Base-by-base conservation (phyloP, 2,329 filamentous ascomycete genomes). In the Penicillium crustosum region DNA sequence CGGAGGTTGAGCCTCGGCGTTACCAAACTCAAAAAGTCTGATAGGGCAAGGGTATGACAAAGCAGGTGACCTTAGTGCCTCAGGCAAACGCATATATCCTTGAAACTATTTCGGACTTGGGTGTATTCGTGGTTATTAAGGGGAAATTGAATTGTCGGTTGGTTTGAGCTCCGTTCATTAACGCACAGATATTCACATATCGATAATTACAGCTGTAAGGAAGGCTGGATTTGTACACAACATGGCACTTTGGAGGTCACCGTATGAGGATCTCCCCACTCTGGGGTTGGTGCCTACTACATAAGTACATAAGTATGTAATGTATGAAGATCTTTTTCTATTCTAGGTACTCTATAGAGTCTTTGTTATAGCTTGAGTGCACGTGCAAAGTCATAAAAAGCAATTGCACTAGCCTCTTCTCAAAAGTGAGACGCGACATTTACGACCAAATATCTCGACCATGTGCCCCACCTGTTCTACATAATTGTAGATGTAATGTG, bases 1-100 rank as follows among this genome's bases (percentile, higher is more conserved):
- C 62, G 62, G 61, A 64, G 61, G 58, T 62, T 62, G 50, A 62
- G 54, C 62, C 55, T 61, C 61, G 55, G 60, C 55, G 49, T 51
- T 49, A 42, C 17, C 49, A 42, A 43, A 23, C 49, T 53, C 49
- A 57, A 61, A 59, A 53, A 39, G 59, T 53, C 47, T 41, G 42
- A 52, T 60, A 63, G 61, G 61, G 62, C 33, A 59, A 63, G 62
- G 61, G 61, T 47, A 52, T 25, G 35, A 12, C n/a, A 25, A 19
- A 39, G 35, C 61, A 63, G 27, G 59, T 61, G 59, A 61, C 29
- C 13, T 25, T 4, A 6, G 0, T 13, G 43, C 53, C 49, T 57
- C 23, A 57, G 44, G 56, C 56, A 57, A 21, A 4, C 7, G 2
- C 9, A 17, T 21, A 29, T 21, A 31, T 25, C 12, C 12, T 33